A percentile compares a stretch with the other conserved stretches of the same genome.
Evolutionary conservation across 345 rosid species (phyloP).

Genomic region (Sisymbrium irio): DNA sequence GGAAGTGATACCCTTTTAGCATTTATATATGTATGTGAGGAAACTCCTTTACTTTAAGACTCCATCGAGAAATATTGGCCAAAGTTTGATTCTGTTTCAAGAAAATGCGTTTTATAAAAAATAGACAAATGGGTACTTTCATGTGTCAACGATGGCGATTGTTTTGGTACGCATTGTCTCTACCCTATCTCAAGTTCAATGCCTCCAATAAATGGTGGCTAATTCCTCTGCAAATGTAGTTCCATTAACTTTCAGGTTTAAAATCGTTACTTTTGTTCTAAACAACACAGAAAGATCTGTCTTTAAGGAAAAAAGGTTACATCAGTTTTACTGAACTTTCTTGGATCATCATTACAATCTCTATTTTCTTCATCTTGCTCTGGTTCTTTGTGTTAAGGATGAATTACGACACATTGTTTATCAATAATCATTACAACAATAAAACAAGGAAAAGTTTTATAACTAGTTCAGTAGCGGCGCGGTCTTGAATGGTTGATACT

Average conservation of each 20-base stretch:
- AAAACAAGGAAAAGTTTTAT: not conserved
- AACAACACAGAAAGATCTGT: constrained; percentile 6
- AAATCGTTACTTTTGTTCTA: not conserved
- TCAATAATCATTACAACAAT: not conserved
- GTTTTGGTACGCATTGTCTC: too few relatives aligned
- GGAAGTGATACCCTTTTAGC: too few relatives aligned
- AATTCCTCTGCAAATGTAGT: not conserved
- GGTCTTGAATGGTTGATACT: constrained; percentile 54
- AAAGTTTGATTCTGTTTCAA: too few relatives aligned
- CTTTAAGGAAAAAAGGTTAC: not conserved
- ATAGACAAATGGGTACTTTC: too few relatives aligned
- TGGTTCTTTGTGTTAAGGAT: not conserved
- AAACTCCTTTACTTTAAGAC: too few relatives aligned
- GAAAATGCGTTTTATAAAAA: too few relatives aligned
- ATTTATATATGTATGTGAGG: too few relatives aligned
- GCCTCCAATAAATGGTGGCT: constrained; percentile 95
- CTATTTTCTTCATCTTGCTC: not conserved
- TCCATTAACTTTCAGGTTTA: not conserved
- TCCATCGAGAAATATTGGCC: too few relatives aligned
- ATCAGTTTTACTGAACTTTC: not conserved
- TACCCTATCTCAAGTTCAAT: constrained; percentile 12
- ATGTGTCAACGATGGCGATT: too few relatives aligned
- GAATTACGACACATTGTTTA: not conserved
- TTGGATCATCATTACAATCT: not conserved
- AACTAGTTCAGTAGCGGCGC: constrained; percentile 47